Conservation (phyloP, 2,329 filamentous ascomycete genomes). For the Neoscytalidium dimidiatum region DNA sequence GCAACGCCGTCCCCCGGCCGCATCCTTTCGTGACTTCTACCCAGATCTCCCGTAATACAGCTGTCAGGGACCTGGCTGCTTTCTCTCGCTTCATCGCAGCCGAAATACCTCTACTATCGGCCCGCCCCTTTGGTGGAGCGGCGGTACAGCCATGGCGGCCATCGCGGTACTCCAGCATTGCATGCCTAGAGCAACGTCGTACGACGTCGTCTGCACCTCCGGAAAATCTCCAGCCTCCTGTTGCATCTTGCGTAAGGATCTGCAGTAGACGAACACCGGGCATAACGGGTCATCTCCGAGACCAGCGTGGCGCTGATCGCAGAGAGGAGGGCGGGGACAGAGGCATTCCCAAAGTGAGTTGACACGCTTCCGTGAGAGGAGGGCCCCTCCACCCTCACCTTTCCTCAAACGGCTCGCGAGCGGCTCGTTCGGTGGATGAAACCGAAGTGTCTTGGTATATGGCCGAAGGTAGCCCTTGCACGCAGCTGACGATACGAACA, state of each 20-base stretch:
- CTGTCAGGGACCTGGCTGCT: constrained; percentile 6
- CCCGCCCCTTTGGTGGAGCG: constrained; percentile 14
- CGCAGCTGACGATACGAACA: constrained; percentile 14
- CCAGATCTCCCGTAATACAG: constrained; percentile 3
- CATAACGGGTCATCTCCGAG: constrained; percentile 19
- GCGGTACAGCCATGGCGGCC: constrained; percentile 15
- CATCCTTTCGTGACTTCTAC: background rate
- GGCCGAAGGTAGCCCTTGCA: constrained; percentile 15
- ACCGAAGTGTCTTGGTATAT: constrained; percentile 16
- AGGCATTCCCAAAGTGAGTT: constrained; percentile 4
- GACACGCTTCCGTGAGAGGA: constrained; percentile 7
- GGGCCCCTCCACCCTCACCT: background rate
- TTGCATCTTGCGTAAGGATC: constrained; percentile 21
- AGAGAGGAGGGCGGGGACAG: constrained; percentile 4
- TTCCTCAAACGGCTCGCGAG: constrained; percentile 9
- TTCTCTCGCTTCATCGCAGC: constrained; percentile 1
- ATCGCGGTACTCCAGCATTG: constrained; percentile 18
- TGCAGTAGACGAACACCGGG: constrained; percentile 7
- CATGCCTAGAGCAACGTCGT: constrained; percentile 17
- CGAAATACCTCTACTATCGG: constrained; percentile 5
- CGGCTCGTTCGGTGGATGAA: constrained; percentile 18
- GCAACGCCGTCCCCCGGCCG: background rate
- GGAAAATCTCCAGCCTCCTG: constrained; percentile 21
- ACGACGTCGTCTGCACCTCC: constrained; percentile 21
- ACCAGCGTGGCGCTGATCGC: constrained; percentile 18